Evolutionary conservation across 176 grass and related monocot genomes (phyloP), one percentile per base, ranked within the genome.

Genomic region (Microstegium vimineum): DNA sequence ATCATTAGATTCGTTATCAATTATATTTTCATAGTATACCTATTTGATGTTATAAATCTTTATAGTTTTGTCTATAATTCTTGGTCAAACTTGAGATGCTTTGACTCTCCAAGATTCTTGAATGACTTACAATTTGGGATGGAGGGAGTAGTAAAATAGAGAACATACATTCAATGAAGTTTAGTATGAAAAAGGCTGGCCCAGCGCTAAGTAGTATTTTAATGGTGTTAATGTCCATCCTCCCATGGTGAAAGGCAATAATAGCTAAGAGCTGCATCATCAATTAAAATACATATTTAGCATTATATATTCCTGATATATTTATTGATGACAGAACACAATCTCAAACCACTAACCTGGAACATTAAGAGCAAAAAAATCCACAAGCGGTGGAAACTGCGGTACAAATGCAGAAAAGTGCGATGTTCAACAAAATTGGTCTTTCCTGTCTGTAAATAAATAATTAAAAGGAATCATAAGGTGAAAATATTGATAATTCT

Each of bases 331-430:
- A 32, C 14, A 26, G 18, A 74, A 36, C 69, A 62, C 14, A 78
- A 52, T 64, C 25, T 70, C 65, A 79, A 46, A 43, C 13, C 45
- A 86, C 81, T 69, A 75, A 94, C 95, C 90, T 94, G 95, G 79
- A 95, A 98, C 95, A 98, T 98, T 82, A 98, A 82, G 49, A 98
- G 28, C 73, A 98, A 84, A 78, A 98, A 98, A 95, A 98, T 91
- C 95, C 95, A 98, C n/a, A 98, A 82, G 18, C 95, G 95, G 76
- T 98, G 95, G 79, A 98, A 98, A 90, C 95, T 98, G 17, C 89
- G 81, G 82, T 95, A 98, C 69, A 98, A 49, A 35, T 98, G 95
- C 72, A 98, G 84, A 89, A 91, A 98, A 28, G 92, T 98, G 20
- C 95, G 95, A 86, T 98, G 95, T 85, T 98, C 95, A 75, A 98